Evolutionary conservation across 1,284 basidiomycete species (phyloP).

Genomic region (Tilletia indica): DNA sequence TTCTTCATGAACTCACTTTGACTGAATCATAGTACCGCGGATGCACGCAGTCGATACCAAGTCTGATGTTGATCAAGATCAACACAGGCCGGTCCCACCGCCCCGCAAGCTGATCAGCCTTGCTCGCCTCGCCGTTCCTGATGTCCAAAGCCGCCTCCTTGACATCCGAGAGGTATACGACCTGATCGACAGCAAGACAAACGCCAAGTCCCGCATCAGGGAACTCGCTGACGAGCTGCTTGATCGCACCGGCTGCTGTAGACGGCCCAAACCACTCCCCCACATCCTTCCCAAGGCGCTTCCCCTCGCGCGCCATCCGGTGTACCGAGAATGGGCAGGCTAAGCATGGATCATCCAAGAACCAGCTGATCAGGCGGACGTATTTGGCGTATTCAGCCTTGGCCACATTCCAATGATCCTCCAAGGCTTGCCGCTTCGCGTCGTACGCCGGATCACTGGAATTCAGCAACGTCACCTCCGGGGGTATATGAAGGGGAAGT

Average conservation of each 20-base stretch:
- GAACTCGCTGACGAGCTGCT: slow-evolving; percentile 70
- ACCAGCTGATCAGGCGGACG: slow-evolving; percentile 86
- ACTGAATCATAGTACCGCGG: slow-evolving; percentile 90
- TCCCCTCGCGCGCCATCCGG: slow-evolving; percentile 89
- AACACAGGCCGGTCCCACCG: slow-evolving; percentile 82
- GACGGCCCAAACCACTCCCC: slow-evolving; percentile 98
- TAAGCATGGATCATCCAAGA: slow-evolving; percentile 83
- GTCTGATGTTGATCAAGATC: slow-evolving; percentile 77
- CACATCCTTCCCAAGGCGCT: slow-evolving; percentile 88
- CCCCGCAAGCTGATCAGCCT: not conserved
- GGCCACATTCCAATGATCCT: not conserved
- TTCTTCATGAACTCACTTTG: slow-evolving; percentile 65
- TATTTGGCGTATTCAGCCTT: slow-evolving; percentile 61
- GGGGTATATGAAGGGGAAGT: not conserved
- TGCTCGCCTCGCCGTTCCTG: not conserved
- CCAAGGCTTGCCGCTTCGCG: slow-evolving; percentile 36
- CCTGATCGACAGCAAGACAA: slow-evolving; percentile 76
- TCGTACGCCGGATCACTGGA: slow-evolving; percentile 4
- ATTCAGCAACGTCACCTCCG: slow-evolving; percentile 27
- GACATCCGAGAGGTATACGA: slow-evolving; percentile 82
- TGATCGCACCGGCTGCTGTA: slow-evolving; percentile 91
- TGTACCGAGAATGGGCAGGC: slow-evolving; percentile 93
- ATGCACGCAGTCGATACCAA: slow-evolving; percentile 90
- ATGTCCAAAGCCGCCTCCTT: slow-evolving; percentile 69
- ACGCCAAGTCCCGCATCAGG: slow-evolving; percentile 79